Conservation (phyloP, 2,329 filamentous ascomycete species). For the Chalaropsis thielavioides region DNA sequence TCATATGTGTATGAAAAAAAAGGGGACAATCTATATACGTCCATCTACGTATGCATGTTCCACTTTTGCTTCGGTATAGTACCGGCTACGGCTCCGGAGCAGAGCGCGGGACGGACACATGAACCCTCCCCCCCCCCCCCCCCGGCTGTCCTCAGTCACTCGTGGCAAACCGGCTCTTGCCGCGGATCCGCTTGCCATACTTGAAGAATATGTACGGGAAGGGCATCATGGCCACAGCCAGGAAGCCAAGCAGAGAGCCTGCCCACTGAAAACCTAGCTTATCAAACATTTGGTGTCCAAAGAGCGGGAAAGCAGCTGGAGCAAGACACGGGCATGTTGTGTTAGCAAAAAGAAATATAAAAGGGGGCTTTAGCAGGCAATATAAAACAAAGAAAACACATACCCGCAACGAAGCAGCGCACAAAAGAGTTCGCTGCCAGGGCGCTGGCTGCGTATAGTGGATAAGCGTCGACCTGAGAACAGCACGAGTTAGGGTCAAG, state of each 20-base stretch:
- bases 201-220: constrained; percentile 50
- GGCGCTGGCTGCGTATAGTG: constrained; percentile 58
- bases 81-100: neutral
- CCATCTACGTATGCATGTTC: neutral
- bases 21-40: neutral
- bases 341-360: neutral
- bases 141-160: neutral
- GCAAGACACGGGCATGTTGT: neutral
- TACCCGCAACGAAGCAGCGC: constrained; percentile 58
- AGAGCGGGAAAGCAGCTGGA: constrained; percentile 58
- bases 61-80: neutral
- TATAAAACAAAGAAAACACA: constrained; percentile 23
- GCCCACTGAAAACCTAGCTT: constrained; percentile 58
- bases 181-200: constrained; percentile 43
- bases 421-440: constrained; percentile 74
- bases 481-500: constrained; percentile 13
- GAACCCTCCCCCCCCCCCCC: too few relatives aligned
- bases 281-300: constrained; percentile 59
- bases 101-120: too few relatives aligned
- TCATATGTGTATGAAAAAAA: neutral
- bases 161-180: constrained; percentile 39
- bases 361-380: too few relatives aligned
- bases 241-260: constrained; percentile 44
- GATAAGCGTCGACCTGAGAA: constrained; percentile 55
- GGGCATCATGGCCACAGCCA: constrained; percentile 47